phyloP scores from a whole-genome alignment of 805 yeast genomes.

The Pichia ethanolica region DNA sequence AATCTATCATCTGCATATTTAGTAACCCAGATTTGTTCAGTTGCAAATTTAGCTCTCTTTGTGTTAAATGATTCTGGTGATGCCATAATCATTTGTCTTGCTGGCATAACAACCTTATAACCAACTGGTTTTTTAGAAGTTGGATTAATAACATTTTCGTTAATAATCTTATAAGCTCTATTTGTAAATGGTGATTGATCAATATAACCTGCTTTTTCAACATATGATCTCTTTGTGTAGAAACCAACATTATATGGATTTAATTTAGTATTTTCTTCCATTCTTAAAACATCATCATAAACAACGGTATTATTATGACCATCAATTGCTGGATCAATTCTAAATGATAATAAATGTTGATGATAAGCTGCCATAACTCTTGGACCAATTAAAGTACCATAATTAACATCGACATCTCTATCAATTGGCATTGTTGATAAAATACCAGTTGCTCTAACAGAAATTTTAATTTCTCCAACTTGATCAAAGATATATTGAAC shows the following conservation, averaged over 20 bases:
- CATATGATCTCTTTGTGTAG: slow-evolving; percentile 49
- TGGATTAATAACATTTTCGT: slow-evolving; percentile 65
- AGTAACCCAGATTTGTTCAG: slow-evolving; percentile 77
- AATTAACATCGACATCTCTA: slow-evolving; percentile 47
- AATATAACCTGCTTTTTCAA: slow-evolving; percentile 64
- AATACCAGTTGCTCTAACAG: slow-evolving; percentile 82
- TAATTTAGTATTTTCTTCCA: slow-evolving; percentile 43
- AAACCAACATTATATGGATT: slow-evolving; percentile 71
- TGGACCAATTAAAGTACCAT: slow-evolving; percentile 74
- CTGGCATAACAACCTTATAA: slow-evolving; percentile 67
- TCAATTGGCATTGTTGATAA: slow-evolving; percentile 80
- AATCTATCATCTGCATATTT: slow-evolving; percentile 66
- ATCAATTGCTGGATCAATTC: slow-evolving; percentile 77
- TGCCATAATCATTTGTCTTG: slow-evolving; percentile 69
- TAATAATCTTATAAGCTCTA: slow-evolving; percentile 68
- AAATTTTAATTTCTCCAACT: slow-evolving; percentile 71
- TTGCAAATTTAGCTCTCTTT: slow-evolving; percentile 68
- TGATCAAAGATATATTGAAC: slow-evolving; percentile 65
- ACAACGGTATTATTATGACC: slow-evolving; percentile 72
- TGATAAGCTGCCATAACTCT: slow-evolving; percentile 80
- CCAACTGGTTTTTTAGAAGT: slow-evolving; percentile 67
- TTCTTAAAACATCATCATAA: slow-evolving; percentile 59
- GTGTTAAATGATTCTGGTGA: slow-evolving; percentile 54
- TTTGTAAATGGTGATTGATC: slow-evolving; percentile 72
- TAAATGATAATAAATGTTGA: slow-evolving; percentile 71